Percentiles rank a stretch among this genome's conserved stretches.
Evolutionary conservation across 176 grass and related monocot species (phyloP).

Genomic region (Juncus inflexus): DNA sequence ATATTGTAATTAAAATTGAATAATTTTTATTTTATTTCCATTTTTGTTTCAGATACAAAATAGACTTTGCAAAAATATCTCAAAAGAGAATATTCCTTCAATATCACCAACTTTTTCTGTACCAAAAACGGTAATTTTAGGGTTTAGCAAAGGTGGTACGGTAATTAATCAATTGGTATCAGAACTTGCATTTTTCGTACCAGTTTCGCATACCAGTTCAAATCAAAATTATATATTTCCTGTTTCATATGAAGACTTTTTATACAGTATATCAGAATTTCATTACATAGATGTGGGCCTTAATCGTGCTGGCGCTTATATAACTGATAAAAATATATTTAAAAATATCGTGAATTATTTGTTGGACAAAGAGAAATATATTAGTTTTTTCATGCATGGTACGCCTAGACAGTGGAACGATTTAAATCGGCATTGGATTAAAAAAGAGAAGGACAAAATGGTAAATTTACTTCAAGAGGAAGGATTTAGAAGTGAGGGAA

Average conservation of each 20-base stretch:
- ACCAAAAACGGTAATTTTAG: conserved; percentile 59
- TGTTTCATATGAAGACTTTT: conserved; percentile 33
- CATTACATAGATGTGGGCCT: conserved; percentile 87
- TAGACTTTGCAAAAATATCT: conserved; percentile 5
- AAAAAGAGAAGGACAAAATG: conserved; percentile 9
- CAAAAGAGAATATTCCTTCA: conserved; percentile 33
- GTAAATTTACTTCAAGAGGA: conserved; percentile 18
- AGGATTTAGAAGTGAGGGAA: conserved; percentile 12
- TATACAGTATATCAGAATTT: conserved; percentile 64
- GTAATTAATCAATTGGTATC: conserved; percentile 77
- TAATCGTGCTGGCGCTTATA: conserved; percentile 75
- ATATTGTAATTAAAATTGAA: no score
- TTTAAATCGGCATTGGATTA: conserved; percentile 1
- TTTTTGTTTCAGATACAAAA: conserved; percentile 43
- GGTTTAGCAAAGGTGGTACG: conserved; percentile 88
- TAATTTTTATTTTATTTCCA: background rate
- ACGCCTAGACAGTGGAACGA: conserved; percentile 36
- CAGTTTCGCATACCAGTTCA: conserved; percentile 11
- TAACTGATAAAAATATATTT: conserved; percentile 45
- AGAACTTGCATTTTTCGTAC: conserved; percentile 50
- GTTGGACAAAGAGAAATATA: conserved; percentile 10
- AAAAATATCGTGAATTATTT: conserved; percentile 39
- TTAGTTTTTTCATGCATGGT: conserved; percentile 59
- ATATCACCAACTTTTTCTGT: conserved; percentile 5
- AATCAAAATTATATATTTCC: conserved; percentile 35